A percentile compares a stretch with the other conserved stretches of the same genome.
phyloP scores from a whole-genome alignment of 176 grass and related monocot species.

The Oryza rufipogon region DNA sequence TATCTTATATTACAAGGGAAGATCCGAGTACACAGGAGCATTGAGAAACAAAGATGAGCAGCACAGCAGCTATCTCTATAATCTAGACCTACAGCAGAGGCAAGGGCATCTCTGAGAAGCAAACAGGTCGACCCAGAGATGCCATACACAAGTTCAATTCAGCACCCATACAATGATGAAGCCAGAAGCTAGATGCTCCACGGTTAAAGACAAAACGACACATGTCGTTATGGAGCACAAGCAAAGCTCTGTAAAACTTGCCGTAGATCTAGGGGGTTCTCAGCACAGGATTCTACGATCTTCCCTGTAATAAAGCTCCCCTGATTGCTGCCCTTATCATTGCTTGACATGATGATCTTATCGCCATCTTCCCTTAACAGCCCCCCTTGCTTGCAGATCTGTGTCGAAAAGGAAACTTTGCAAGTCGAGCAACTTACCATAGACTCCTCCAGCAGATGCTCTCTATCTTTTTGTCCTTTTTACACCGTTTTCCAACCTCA shows the following conservation, averaged over 20 bases:
- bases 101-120: neutral
- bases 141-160: slow-evolving; percentile 8
- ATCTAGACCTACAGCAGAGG: neutral
- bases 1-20: neutral
- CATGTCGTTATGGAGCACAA: neutral
- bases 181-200: slow-evolving; percentile 10
- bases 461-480: slow-evolving; percentile 8
- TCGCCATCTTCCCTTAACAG: neutral
- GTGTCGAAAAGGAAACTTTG: slow-evolving; percentile 59
- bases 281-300: neutral
- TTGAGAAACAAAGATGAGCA: neutral
- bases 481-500: slow-evolving; percentile 46
- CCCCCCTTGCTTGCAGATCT: slow-evolving; percentile 35
- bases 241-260: neutral
- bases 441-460: slow-evolving; percentile 11
- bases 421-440: slow-evolving; percentile 61
- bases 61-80: neutral
- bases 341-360: slow-evolving; percentile 39
- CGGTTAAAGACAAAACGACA: neutral
- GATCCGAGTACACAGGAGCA: neutral
- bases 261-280: slow-evolving; percentile 16
- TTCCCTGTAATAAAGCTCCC: neutral
- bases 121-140: neutral
- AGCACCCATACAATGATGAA: slow-evolving; percentile 15
- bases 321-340: slow-evolving; percentile 2